Percentiles rank a stretch among this genome's conserved stretches.
Conservation (phyloP, 495 filamentous ascomycete genomes). For the Cercophora sp. region DNA sequence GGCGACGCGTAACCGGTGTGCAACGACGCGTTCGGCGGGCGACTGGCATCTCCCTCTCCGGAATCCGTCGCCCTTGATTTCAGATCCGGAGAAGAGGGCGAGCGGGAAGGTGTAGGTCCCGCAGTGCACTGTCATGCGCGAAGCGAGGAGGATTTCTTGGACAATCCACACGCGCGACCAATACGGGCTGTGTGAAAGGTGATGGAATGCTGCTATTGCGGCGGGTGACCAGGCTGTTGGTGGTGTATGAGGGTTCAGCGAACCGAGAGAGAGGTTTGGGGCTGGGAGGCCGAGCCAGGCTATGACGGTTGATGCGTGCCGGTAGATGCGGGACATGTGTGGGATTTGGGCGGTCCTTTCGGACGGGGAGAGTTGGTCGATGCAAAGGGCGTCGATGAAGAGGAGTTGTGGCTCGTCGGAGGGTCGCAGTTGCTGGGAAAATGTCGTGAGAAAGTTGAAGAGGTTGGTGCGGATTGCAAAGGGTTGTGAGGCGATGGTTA, state of each 20-base stretch:
- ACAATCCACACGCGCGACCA: neutral
- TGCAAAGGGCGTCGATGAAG: constrained; percentile 24
- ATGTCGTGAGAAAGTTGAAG: constrained; percentile 9
- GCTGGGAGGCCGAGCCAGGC: constrained; percentile 15
- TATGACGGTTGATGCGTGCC: constrained; percentile 7
- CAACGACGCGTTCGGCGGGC: neutral
- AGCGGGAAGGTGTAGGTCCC: neutral
- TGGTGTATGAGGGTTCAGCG: neutral
- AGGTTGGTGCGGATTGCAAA: neutral
- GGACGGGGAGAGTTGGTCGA: constrained; percentile 18
- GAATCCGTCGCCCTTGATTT: neutral
- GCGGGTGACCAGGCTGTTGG: neutral
- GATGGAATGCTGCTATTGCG: neutral
- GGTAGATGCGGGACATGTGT: constrained; percentile 22
- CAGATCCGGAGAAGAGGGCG: neutral
- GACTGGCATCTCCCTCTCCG: neutral
- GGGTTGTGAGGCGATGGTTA: neutral
- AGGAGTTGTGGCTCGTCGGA: constrained; percentile 6
- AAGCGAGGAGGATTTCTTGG: neutral
- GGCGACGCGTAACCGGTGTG: neutral
- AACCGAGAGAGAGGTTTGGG: neutral
- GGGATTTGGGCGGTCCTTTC: constrained; percentile 16
- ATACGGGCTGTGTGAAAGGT: neutral
- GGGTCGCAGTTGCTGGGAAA: constrained; percentile 7
- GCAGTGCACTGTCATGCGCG: neutral